Evolutionary conservation across 208 protist genomes (phyloP).

Genomic region (Wallacemonas rigidus): DNA sequence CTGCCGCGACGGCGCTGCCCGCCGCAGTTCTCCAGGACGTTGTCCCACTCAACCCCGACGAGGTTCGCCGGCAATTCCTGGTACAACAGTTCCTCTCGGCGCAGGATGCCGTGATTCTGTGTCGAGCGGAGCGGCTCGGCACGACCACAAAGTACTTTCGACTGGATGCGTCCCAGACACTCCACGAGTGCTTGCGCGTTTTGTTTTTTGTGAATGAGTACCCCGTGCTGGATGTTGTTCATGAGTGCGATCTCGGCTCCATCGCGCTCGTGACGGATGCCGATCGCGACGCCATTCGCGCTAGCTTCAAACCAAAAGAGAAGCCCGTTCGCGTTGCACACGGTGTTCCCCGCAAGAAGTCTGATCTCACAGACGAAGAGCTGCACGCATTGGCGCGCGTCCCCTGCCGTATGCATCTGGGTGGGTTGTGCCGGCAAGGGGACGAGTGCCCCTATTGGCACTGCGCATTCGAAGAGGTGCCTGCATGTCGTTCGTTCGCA

Average conservation of each 20-base stretch:
- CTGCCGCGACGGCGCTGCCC: background rate
- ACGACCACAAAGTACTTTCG: slow-evolving; percentile 61
- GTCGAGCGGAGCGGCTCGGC: slow-evolving; percentile 73
- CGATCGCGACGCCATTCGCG: slow-evolving; percentile 71
- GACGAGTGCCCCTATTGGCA: slow-evolving; percentile 82
- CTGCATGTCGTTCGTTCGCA: slow-evolving; percentile 62
- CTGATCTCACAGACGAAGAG: slow-evolving; percentile 53
- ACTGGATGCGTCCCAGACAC: slow-evolving; percentile 49
- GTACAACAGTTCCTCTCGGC: slow-evolving; percentile 39
- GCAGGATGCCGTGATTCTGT: slow-evolving; percentile 51
- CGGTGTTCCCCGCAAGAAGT: slow-evolving; percentile 34
- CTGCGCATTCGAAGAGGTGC: slow-evolving; percentile 63
- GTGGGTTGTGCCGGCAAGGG: slow-evolving; percentile 41
- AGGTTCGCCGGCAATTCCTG: slow-evolving; percentile 19
- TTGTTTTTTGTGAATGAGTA: slow-evolving; percentile 91
- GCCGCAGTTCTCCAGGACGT: slow-evolving; percentile 23
- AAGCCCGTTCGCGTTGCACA: slow-evolving; percentile 22
- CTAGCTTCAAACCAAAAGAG: slow-evolving; percentile 54
- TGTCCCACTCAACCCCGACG: slow-evolving; percentile 25
- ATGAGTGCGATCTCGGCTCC: slow-evolving; percentile 26
- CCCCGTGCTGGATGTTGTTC: slow-evolving; percentile 78
- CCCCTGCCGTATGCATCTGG: slow-evolving; percentile 73
- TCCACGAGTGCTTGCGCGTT: slow-evolving; percentile 74
- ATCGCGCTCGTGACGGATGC: slow-evolving; percentile 72
- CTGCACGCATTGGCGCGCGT: slow-evolving; percentile 38